Evolutionary conservation across 169 alveolate species (phyloP).

Genomic region (Plasmodium cynomolgi): DNA sequence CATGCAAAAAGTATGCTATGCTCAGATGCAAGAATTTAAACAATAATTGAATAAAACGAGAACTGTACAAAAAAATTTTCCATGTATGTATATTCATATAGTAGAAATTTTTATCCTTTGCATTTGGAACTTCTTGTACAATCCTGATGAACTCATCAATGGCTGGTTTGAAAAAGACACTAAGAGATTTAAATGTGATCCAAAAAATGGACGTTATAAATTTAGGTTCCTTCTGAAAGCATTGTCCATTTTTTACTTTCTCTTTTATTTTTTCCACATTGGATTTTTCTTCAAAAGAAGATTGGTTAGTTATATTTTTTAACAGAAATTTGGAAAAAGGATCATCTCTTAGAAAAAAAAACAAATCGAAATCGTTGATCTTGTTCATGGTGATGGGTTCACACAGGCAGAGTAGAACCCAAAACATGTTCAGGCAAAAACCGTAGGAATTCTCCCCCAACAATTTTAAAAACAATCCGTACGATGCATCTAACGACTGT

Average conservation of each 20-base stretch:
- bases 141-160: constrained; percentile 82
- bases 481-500: constrained; percentile 64
- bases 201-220: constrained; percentile 89
- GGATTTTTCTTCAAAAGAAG: constrained; percentile 43
- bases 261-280: constrained; percentile 73
- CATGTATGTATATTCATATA: constrained; percentile 79
- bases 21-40: constrained; percentile 79
- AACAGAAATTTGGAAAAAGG: constrained; percentile 40
- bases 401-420: constrained; percentile 81
- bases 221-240: constrained; percentile 79
- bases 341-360: constrained; percentile 61
- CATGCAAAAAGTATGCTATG: constrained; percentile 75
- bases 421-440: constrained; percentile 77
- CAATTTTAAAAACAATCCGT: constrained; percentile 64
- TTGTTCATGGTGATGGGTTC: constrained; percentile 79
- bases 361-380: constrained; percentile 75
- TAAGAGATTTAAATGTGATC: constrained; percentile 85
- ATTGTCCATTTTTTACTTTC: constrained; percentile 25
- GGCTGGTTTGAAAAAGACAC: constrained; percentile 85
- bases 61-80: constrained; percentile 79
- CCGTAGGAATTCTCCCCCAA: constrained; percentile 83
- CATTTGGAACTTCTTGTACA: constrained; percentile 58
- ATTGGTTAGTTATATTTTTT: constrained; percentile 23
- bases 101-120: constrained; percentile 77
- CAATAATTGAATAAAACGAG: constrained; percentile 66